A percentile compares a stretch with the other conserved stretches of the same genome.
Evolutionary conservation across 2,329 filamentous ascomycete species (phyloP).

Genomic region (Cladosporium cucumerinum): DNA sequence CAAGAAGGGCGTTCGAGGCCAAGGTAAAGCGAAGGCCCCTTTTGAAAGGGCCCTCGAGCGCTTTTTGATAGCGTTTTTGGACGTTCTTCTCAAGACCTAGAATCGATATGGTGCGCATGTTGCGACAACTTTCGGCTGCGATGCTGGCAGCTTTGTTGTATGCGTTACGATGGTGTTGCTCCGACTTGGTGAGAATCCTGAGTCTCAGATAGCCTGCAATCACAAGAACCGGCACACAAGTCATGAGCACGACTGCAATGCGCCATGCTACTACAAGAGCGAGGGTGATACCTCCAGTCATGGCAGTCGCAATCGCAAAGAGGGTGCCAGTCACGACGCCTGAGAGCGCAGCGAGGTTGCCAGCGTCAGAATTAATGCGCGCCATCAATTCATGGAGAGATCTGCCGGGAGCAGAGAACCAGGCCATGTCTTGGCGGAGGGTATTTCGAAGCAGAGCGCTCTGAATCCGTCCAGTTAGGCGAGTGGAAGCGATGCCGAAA

Average conservation of each 20-base stretch:
- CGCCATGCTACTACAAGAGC: conserved; percentile 50
- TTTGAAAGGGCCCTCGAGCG: conserved; percentile 40
- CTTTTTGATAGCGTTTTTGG: conserved; percentile 36
- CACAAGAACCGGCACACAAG: conserved; percentile 46
- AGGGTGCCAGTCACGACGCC: conserved; percentile 50
- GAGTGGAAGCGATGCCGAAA: conserved; percentile 49
- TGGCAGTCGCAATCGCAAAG: conserved; percentile 47
- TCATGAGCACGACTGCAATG: conserved; percentile 50
- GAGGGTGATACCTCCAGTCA: conserved; percentile 47
- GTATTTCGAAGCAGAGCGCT: conserved; percentile 50
- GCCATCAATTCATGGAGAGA: conserved; percentile 46
- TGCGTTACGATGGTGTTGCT: conserved; percentile 61
- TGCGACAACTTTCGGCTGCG: conserved; percentile 64
- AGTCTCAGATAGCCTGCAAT: conserved; percentile 46
- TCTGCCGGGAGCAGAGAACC: conserved; percentile 45
- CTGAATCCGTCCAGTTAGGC: conserved; percentile 44
- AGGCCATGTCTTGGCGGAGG: conserved; percentile 53
- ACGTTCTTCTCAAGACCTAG: conserved; percentile 43
- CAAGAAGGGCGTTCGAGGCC: conserved; percentile 42
- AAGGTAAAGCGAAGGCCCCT: conserved; percentile 40
- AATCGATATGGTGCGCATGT: conserved; percentile 58
- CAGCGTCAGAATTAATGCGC: conserved; percentile 48
- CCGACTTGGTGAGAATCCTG: conserved; percentile 53
- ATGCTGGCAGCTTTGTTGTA: conserved; percentile 63
- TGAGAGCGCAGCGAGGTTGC: conserved; percentile 47